Conservation (phyloP, 148 eudicot species). For the Linanthus parryae region DNA sequence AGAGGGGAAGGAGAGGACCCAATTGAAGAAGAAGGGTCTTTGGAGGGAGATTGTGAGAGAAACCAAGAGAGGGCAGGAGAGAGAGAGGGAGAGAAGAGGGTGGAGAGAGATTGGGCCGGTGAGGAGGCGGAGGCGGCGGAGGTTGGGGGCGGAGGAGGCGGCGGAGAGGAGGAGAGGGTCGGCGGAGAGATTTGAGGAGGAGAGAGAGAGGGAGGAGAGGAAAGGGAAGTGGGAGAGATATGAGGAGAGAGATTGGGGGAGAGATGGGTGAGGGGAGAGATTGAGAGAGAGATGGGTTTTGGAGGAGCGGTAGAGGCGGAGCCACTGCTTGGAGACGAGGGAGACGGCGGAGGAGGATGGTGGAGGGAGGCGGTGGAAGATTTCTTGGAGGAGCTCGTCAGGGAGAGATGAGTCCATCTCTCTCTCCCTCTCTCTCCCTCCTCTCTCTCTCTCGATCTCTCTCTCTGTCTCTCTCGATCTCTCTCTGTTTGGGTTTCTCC, state of each 20-base stretch:
- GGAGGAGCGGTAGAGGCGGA: conserved; percentile 54
- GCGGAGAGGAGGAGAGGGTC: conserved; percentile 21
- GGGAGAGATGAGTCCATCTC: conserved; percentile 48
- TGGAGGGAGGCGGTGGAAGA: conserved; percentile 54
- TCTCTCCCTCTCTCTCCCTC: conserved; percentile 1
- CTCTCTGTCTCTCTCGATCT: too few species aligned
- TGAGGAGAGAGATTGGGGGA: conserved; percentile 16
- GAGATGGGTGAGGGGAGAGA: conserved; percentile 16
- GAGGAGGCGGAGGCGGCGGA: conserved; percentile 29
- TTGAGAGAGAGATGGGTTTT: conserved; percentile 36
- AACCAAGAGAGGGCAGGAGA: conserved; percentile 24
- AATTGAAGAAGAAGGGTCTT: conserved; percentile 38
- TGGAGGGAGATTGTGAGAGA: conserved; percentile 41
- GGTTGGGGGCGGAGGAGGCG: conserved; percentile 26
- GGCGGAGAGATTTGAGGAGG: conserved; percentile 18
- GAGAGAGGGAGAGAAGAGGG: conserved; percentile 32
- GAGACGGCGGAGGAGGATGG: conserved; percentile 33
- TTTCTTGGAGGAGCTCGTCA: conserved; percentile 60
- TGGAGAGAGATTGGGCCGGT: conserved; percentile 27
- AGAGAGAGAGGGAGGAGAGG: conserved; percentile 28
- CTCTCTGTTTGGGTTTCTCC: too few species aligned
- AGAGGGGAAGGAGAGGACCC: conserved; percentile 21
- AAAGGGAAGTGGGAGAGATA: conserved; percentile 31
- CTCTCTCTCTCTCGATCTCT: too few species aligned
- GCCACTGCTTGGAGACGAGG: conserved; percentile 66